Evolutionary conservation across 345 rosid genomes (phyloP), one percentile per base, ranked within the genome.

Genomic region (Eucalyptus cloeziana): DNA sequence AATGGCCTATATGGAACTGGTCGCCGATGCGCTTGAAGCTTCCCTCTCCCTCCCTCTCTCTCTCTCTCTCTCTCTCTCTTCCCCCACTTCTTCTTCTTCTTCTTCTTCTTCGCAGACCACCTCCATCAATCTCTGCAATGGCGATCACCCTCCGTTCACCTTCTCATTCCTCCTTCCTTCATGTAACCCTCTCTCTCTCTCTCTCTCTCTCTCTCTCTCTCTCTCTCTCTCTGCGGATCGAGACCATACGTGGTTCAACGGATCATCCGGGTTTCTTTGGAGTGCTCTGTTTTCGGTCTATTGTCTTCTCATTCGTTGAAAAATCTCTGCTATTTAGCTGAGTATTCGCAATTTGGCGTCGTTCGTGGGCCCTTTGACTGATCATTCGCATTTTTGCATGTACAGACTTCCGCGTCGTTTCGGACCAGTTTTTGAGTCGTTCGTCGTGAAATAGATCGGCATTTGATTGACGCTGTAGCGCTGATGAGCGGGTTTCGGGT

Each of bases 391-490:
- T 37, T 76, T 76, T 76, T 37, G 15, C 7, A 11, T 52, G 0
- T 17, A 95, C 92, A 90, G 92, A 93, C 87, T 10, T 88, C 51
- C 40, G 64, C 12, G 37, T 22, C 24, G 80, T 71, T 15, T 90
- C 22, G 58, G 16, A 30, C 86, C 15, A 71, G 81, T 88, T 86
- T 86, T 24, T 69, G 49, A 45, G 85, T 25, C 45, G 37, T 76
- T 71, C 24, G 64, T 87, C 22, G 62, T 40, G 88, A 37, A 71
- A 21, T 37, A 5, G 45, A 37, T 71, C 2, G 15, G 83, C 14
- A 71, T 71, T 71, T 3, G 45, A 37, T 71, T 71, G 83, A 37
- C 47, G 27, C 8, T 88, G 4, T 44, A 15, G 9, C 76, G 13
- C n/a, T 64, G 51, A 25, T 69, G 44, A 67, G 33, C 4, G 44